phyloP scores from a whole-genome alignment of 2,329 filamentous ascomycete species.

The Fusarium sp. region DNA sequence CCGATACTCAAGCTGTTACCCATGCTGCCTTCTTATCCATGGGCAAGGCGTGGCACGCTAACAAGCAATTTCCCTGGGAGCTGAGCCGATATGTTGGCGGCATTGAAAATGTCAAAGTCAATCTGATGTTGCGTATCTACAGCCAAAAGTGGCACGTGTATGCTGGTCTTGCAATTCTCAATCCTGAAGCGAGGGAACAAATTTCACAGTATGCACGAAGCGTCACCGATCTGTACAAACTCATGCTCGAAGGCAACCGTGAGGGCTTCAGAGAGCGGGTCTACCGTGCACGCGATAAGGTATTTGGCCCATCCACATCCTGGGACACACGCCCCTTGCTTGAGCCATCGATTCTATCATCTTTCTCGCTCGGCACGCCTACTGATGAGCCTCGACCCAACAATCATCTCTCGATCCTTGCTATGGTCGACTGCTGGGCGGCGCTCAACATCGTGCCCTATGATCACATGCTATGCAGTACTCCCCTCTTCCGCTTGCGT shows the following conservation, averaged over 20 bases:
- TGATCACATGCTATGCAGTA: constrained; percentile 99
- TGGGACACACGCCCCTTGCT: constrained; percentile 77
- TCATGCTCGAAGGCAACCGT: constrained; percentile 90
- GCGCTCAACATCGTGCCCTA: constrained; percentile 94
- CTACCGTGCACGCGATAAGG: constrained; percentile 72
- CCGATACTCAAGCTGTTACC: constrained; percentile 97
- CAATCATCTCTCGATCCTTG: constrained; percentile 92
- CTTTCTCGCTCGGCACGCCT: constrained; percentile 84
- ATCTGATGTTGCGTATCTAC: constrained; percentile 97
- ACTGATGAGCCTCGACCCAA: constrained; percentile 77
- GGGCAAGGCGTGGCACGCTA: constrained; percentile 97
- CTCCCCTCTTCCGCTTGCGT: constrained; percentile 95
- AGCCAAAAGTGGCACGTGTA: constrained; percentile 99
- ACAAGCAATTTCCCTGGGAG: constrained; percentile 97
- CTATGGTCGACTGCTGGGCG: constrained; percentile 99
- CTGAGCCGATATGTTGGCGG: constrained; percentile 94
- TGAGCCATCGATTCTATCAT: constrained; percentile 86
- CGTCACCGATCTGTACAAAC: constrained; percentile 94
- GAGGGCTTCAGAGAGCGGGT: constrained; percentile 81
- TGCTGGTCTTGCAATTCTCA: constrained; percentile 95
- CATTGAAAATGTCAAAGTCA: constrained; percentile 99
- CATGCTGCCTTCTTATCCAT: constrained; percentile 97
- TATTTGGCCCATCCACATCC: constrained; percentile 77
- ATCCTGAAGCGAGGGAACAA: constrained; percentile 90
- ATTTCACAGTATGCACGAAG: constrained; percentile 94